Evolutionary conservation across 192 early-diverging fungal species (phyloP).

Genomic region (Coemansia sp.): DNA sequence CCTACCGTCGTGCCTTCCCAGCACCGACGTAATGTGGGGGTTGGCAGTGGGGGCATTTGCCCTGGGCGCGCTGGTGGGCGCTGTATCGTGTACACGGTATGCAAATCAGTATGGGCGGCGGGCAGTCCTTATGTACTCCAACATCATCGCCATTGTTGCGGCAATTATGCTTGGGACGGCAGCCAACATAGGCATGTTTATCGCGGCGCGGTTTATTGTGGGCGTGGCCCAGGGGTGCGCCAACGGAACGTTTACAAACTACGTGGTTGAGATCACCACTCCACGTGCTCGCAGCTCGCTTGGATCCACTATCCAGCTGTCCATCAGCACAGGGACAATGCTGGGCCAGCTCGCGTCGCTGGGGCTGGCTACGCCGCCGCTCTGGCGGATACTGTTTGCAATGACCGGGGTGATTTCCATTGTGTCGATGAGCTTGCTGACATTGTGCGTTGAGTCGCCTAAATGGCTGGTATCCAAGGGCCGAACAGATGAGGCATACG

Average conservation of each 20-base stretch:
- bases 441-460: constrained; percentile 70
- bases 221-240: constrained; percentile 67
- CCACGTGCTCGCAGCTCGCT: constrained; percentile 59
- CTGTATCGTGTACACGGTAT: constrained; percentile 49
- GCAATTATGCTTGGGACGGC: constrained; percentile 53
- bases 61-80: constrained; percentile 60
- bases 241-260: constrained; percentile 53
- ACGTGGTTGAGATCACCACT: constrained; percentile 71
- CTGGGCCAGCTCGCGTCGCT: constrained; percentile 57
- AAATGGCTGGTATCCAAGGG: constrained; percentile 59
- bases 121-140: constrained; percentile 56
- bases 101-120: constrained; percentile 57
- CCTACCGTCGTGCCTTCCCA: constrained; percentile 31
- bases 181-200: constrained; percentile 54
- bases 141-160: constrained; percentile 56
- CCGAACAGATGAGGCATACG: constrained; percentile 46
- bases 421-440: constrained; percentile 44
- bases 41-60: constrained; percentile 50
- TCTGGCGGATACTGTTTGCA: constrained; percentile 66
- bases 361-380: constrained; percentile 50
- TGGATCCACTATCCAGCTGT: constrained; percentile 63
- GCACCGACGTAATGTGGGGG: constrained; percentile 45
- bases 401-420: constrained; percentile 55
- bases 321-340: constrained; percentile 68
- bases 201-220: constrained; percentile 58